A percentile compares a stretch with the other conserved stretches of the same genome.
phyloP scores from a whole-genome alignment of 1,284 basidiomycete species.

The Cryptococcus floricola region DNA sequence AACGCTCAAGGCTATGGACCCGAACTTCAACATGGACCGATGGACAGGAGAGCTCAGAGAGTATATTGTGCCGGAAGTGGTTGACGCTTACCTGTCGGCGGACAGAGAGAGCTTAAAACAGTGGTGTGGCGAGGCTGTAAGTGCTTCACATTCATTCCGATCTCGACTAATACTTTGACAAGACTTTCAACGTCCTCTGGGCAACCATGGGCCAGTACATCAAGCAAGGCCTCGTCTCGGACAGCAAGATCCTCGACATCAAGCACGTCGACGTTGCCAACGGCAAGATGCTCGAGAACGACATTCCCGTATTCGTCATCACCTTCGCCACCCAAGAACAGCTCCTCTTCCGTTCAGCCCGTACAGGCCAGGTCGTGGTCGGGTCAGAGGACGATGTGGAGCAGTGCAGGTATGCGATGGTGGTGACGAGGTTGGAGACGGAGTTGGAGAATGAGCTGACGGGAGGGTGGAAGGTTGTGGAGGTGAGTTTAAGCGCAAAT shows the following conservation, averaged over 20 bases:
- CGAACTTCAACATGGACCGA: conserved; percentile 74
- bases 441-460: conserved; percentile 88
- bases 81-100: conserved; percentile 89
- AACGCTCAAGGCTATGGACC: conserved; percentile 81
- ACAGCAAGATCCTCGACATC: conserved; percentile 90
- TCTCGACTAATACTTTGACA: conserved; percentile 37
- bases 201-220: conserved; percentile 95
- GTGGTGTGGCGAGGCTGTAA: conserved; percentile 94
- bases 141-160: conserved; percentile 41
- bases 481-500: conserved; percentile 57
- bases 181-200: conserved; percentile 96
- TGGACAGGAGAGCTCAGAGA: conserved; percentile 91
- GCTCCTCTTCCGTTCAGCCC: conserved; percentile 82
- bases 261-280: conserved; percentile 77
- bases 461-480: conserved; percentile 96
- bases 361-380: conserved; percentile 77
- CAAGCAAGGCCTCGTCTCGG: conserved; percentile 79
- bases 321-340: conserved; percentile 93
- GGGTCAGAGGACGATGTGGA: conserved; percentile 87
- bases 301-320: conserved; percentile 86
- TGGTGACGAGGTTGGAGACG: conserved; percentile 79
- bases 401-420: conserved; percentile 88
- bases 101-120: conserved; percentile 77
- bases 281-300: conserved; percentile 84
- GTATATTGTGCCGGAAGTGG: conserved; percentile 95